phyloP scores from a whole-genome alignment of 805 yeast genomes.

The Wickerhamiella shivajii region DNA sequence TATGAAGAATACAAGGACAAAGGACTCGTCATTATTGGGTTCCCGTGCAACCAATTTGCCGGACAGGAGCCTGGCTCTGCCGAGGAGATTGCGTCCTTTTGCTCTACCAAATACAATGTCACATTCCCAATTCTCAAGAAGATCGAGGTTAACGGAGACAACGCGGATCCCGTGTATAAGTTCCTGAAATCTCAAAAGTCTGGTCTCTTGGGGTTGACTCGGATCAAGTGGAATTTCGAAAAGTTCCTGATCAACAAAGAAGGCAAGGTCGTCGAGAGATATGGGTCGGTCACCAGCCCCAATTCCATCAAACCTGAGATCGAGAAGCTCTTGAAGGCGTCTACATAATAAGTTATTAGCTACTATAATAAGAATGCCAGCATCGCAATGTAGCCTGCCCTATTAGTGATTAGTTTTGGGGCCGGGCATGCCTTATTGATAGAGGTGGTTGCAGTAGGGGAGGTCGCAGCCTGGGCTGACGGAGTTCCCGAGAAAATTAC shows the following conservation, averaged over 20 bases:
- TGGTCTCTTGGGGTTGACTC: conserved; percentile 51
- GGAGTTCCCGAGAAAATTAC: too few relatives aligned
- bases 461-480: too few relatives aligned
- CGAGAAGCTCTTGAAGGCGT: conserved; percentile 35
- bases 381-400: background rate
- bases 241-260: conserved; percentile 46
- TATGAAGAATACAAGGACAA: conserved; percentile 47
- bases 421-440: too few relatives aligned
- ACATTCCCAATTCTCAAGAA: conserved; percentile 79
- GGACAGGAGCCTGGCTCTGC: conserved; percentile 59
- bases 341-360: background rate
- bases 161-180: conserved; percentile 66
- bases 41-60: conserved; percentile 89
- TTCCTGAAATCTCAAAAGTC: conserved; percentile 55
- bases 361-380: background rate
- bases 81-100: conserved; percentile 57
- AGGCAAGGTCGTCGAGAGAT: conserved; percentile 48
- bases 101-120: conserved; percentile 75
- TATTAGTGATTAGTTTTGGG: too few relatives aligned
- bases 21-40: conserved; percentile 60
- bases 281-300: conserved; percentile 58
- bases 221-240: conserved; percentile 70
- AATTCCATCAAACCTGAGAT: conserved; percentile 40
- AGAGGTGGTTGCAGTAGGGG: too few relatives aligned
- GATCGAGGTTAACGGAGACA: conserved; percentile 76